Base-by-base conservation (phyloP, 106 monocot genomes). In the Dioscorea zingiberensis region DNA sequence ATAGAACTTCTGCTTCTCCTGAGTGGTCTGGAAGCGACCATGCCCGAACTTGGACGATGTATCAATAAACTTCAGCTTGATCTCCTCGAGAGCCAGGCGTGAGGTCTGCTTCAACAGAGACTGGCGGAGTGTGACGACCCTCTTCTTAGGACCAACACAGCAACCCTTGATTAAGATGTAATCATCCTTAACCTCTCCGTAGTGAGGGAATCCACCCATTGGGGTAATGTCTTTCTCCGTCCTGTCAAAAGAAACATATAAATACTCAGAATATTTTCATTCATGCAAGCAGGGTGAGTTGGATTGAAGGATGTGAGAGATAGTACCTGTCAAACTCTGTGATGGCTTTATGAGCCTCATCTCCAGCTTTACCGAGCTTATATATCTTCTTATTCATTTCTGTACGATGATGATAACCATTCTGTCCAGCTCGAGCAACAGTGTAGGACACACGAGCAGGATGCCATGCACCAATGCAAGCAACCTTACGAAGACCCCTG, bases 401-500 rank as follows among this genome's bases (percentile, higher is more conserved):
- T 24, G 78, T 79, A 6, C 79, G 73, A 64, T 79, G 79, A 26
- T 79, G 79, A 63, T 79, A 79, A 0, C 79, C 79, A 51, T 79
- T 81, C 62, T 81, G 81, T 23, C 81, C 81, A 44, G 81, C 81
- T 11, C 81, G 64, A 13, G 81, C 81, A 60, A 81, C 81, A 48
- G 81, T 81, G 57, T 60, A 81, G 23, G 81, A 81, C 0, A 81
- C 81, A 25, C 81, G 59, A 24, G 81, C 81, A 47, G 81, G 81
- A 65, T 81, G 81, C 81, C 81, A 81, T 1, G 81, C 81, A 62
- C 76, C 81, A 14, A 81, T 81, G 76, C 81, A 81, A 19, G 81
- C 81, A 58, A 81, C 76, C 76, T 81, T 81, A 12, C 81, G 66
- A 7, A 81, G 75, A 48, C 80, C 80, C 32, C 76, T 75, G 71